These are phyloP conservation scores for Botrytis fragariae DNA, from an alignment of 2,329 filamentous ascomycete genomes.

Conservation along the genomic window DNA sequence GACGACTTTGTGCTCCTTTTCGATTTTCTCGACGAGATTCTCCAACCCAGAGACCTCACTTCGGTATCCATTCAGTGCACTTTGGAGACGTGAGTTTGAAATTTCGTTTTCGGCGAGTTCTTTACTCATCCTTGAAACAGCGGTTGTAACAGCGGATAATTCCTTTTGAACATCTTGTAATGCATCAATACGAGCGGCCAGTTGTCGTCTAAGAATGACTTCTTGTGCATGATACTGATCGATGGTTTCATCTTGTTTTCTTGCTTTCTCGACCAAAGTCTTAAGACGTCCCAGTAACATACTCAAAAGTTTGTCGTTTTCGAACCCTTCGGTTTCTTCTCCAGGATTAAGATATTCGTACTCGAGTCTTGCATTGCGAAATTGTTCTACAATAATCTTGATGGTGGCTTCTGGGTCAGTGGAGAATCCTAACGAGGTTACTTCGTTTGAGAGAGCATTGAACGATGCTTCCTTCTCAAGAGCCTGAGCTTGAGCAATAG, in stretches of 20 bases:
- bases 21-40: slow-evolving; percentile 48
- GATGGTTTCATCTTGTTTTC: slow-evolving; percentile 52
- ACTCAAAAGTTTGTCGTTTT: slow-evolving; percentile 52
- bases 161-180: slow-evolving; percentile 50
- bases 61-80: slow-evolving; percentile 52
- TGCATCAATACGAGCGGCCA: slow-evolving; percentile 51
- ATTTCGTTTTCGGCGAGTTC: slow-evolving; percentile 42
- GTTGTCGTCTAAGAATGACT: slow-evolving; percentile 54
- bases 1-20: slow-evolving; percentile 38
- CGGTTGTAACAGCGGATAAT: slow-evolving; percentile 34
- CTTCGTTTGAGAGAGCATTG: slow-evolving; percentile 46
- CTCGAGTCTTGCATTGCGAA: slow-evolving; percentile 58
- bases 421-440: slow-evolving; percentile 53
- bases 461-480: slow-evolving; percentile 46
- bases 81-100: slow-evolving; percentile 50
- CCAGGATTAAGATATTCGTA: slow-evolving; percentile 61
- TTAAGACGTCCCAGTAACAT: slow-evolving; percentile 52
- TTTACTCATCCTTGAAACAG: slow-evolving; percentile 24
- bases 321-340: slow-evolving; percentile 51
- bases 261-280: slow-evolving; percentile 46
- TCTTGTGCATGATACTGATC: slow-evolving; percentile 61
- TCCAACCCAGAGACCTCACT: slow-evolving; percentile 56
- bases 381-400: slow-evolving; percentile 46
- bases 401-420: slow-evolving; percentile 42
- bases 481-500: slow-evolving; percentile 35